phyloP scores from a whole-genome alignment of 164 flowering plant species.

The Vitis rotundifolia region DNA sequence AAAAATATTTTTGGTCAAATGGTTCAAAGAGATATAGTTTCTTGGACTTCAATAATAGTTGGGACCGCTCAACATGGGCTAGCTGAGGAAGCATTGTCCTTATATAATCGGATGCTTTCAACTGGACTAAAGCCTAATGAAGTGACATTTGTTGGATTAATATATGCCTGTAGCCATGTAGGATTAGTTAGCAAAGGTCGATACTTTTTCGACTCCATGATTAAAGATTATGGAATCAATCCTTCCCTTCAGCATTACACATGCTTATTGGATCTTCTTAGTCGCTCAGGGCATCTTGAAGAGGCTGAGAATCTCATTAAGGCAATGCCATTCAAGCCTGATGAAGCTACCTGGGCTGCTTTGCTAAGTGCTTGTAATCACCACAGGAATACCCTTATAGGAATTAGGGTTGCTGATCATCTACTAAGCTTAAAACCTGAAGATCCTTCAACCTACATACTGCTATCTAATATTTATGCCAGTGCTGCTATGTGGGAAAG shows the following conservation, averaged over 20 bases:
- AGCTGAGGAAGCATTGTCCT: slow-evolving; percentile 60
- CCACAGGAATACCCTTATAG: slow-evolving; percentile 52
- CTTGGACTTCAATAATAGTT: slow-evolving; percentile 92
- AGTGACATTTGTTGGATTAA: slow-evolving; percentile 79
- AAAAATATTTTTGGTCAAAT: slow-evolving; percentile 44
- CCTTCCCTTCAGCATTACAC: slow-evolving; percentile 85
- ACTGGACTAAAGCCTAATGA: slow-evolving; percentile 71
- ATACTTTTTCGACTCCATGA: slow-evolving; percentile 61
- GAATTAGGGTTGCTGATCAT: slow-evolving; percentile 56
- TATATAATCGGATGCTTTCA: slow-evolving; percentile 64
- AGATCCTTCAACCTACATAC: slow-evolving; percentile 68
- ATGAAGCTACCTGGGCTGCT: slow-evolving; percentile 89
- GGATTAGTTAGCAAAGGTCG: slow-evolving; percentile 73
- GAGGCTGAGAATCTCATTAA: slow-evolving; percentile 68
- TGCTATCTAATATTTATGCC: slow-evolving; percentile 76
- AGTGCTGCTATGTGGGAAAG: slow-evolving; percentile 63
- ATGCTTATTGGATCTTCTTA: slow-evolving; percentile 73
- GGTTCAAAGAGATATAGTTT: slow-evolving; percentile 57
- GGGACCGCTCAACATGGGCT: slow-evolving; percentile 87
- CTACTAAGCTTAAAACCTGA: slow-evolving; percentile 44
- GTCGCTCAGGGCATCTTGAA: slow-evolving; percentile 72
- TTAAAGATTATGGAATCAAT: slow-evolving; percentile 46
- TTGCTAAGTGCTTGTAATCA: slow-evolving; percentile 73
- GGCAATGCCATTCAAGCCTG: slow-evolving; percentile 73
- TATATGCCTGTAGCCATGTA: slow-evolving; percentile 87